A percentile compares a stretch with the other conserved stretches of the same genome.
Evolutionary conservation across 2,329 filamentous ascomycete species (phyloP).

Genomic region (Grosmannia serpens): DNA sequence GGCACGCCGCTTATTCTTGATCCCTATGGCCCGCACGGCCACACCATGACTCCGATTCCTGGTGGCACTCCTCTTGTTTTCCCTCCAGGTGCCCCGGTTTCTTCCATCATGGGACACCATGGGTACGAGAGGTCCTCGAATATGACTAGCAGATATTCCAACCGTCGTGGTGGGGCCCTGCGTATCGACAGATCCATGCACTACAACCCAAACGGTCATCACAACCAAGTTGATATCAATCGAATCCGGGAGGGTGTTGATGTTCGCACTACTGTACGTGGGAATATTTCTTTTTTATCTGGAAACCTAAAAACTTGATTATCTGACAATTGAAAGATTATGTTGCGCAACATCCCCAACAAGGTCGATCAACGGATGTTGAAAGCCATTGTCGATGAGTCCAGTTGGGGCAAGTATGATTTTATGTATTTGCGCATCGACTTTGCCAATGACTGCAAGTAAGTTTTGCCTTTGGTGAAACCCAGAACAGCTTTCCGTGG

Average conservation of each 20-base stretch:
- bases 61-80: slow-evolving; percentile 7
- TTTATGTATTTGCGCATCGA: slow-evolving; percentile 93
- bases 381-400: slow-evolving; percentile 68
- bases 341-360: slow-evolving; percentile 92
- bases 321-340: slow-evolving; percentile 47
- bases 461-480: slow-evolving; percentile 19
- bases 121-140: slow-evolving; percentile 28
- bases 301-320: neutral
- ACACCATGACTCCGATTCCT: slow-evolving; percentile 16
- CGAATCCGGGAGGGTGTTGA: slow-evolving; percentile 56
- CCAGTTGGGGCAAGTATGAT: slow-evolving; percentile 74
- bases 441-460: slow-evolving; percentile 77
- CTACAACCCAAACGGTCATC: slow-evolving; percentile 37
- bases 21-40: slow-evolving; percentile 19
- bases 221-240: slow-evolving; percentile 51
- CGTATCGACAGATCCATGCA: slow-evolving; percentile 34
- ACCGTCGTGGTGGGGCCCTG: slow-evolving; percentile 37
- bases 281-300: neutral
- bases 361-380: slow-evolving; percentile 69
- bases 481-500: neutral
- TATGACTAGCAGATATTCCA: slow-evolving; percentile 23
- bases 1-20: slow-evolving; percentile 23
- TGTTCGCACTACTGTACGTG: slow-evolving; percentile 60
- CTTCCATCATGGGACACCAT: slow-evolving; percentile 1
- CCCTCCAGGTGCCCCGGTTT: slow-evolving; percentile 1